Conservation (phyloP, 192 early-diverging fungal species). For the Glomus cerebriforme region DNA sequence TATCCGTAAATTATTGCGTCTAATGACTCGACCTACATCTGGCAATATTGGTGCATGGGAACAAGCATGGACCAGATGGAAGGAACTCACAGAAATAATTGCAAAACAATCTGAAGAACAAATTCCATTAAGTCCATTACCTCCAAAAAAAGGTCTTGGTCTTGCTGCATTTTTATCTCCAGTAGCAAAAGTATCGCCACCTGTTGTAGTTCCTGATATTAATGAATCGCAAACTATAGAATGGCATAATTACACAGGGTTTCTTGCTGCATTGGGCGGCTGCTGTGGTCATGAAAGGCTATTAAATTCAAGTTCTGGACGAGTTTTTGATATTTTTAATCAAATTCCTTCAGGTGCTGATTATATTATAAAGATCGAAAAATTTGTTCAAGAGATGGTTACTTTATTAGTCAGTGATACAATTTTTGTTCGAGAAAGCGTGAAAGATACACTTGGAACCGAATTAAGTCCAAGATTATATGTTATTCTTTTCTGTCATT, state of each 20-base stretch:
- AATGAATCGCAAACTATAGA: conserved; percentile 47
- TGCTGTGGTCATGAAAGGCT: conserved; percentile 55
- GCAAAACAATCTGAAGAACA: conserved; percentile 39
- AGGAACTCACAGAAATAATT: conserved; percentile 51
- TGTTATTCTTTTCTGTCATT: conserved; percentile 56
- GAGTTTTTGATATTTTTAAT: conserved; percentile 26
- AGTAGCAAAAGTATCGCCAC: not conserved
- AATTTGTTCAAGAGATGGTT: conserved; percentile 72
- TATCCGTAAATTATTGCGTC: conserved; percentile 66
- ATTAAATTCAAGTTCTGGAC: not conserved
- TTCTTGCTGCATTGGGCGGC: conserved; percentile 78
- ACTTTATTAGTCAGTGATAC: conserved; percentile 70
- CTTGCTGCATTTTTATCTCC: not conserved
- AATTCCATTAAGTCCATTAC: conserved; percentile 25
- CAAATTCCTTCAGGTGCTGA: conserved; percentile 36
- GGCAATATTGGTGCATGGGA: conserved; percentile 86
- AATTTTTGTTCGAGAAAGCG: conserved; percentile 72
- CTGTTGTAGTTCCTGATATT: conserved; percentile 17
- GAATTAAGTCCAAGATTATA: conserved; percentile 71
- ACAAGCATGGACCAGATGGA: conserved; percentile 78
- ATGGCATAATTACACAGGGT: conserved; percentile 83
- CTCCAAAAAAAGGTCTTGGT: not conserved
- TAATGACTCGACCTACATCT: conserved; percentile 64
- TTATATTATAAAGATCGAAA: conserved; percentile 59
- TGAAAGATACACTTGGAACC: conserved; percentile 73